Evolutionary conservation across 1,139 yeast species (phyloP).

Genomic region (Hanseniaspora uvarum): DNA sequence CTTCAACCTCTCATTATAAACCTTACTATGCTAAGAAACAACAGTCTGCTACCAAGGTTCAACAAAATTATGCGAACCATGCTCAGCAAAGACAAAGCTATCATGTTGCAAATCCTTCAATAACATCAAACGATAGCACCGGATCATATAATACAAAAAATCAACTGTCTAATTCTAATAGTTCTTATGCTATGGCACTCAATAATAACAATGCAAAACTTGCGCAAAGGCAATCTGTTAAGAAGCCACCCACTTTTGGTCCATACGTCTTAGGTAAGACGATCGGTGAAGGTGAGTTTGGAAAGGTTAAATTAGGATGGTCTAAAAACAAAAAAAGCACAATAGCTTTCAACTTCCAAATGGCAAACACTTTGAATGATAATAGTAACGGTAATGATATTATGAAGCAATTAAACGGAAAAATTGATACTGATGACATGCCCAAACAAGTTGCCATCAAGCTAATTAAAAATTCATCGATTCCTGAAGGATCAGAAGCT

Average conservation of each 20-base stretch:
- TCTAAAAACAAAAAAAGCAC: slow-evolving; percentile 54
- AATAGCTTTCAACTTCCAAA: slow-evolving; percentile 25
- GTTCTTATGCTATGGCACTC: not conserved
- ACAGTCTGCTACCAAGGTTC: not conserved
- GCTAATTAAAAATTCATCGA: slow-evolving; percentile 74
- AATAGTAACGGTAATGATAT: not conserved
- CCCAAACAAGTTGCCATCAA: slow-evolving; percentile 91
- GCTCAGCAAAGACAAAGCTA: slow-evolving; percentile 10
- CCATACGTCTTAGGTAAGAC: slow-evolving; percentile 84
- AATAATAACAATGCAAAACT: not conserved
- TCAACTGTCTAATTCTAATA: not conserved
- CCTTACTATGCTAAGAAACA: slow-evolving; percentile 15
- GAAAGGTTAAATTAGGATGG: slow-evolving; percentile 97
- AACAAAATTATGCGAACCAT: not conserved
- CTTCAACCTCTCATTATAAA: slow-evolving; percentile 1
- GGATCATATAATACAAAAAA: not conserved
- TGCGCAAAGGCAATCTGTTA: slow-evolving; percentile 13
- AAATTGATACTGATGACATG: slow-evolving; percentile 20
- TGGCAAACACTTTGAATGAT: slow-evolving; percentile 9
- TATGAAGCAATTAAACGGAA: slow-evolving; percentile 19
- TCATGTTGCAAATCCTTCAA: slow-evolving; percentile 3
- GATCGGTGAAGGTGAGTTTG: slow-evolving; percentile 96
- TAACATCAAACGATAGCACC: not conserved
- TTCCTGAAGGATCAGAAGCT: slow-evolving; percentile 71
- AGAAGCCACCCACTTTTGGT: slow-evolving; percentile 56